These are phyloP conservation scores for Candida khao-thaluensis DNA, from an alignment of 805 yeast genomes.

Conservation along the genomic window DNA sequence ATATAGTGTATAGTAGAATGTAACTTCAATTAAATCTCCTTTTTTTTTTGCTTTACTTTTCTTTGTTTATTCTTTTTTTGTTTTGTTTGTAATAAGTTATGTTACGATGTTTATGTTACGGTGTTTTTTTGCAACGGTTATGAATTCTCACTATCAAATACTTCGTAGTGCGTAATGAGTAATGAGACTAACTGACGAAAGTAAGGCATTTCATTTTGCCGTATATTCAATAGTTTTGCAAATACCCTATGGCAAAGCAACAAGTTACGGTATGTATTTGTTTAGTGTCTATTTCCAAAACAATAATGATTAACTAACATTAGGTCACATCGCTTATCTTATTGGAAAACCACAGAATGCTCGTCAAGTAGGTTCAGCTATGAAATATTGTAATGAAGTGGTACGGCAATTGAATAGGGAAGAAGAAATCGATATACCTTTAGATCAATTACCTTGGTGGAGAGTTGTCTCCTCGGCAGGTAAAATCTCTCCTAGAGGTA, in stretches of 20 bases:
- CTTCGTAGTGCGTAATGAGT: too few species aligned
- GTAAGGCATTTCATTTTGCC: constrained; percentile 56
- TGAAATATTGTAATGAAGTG: constrained; percentile 45
- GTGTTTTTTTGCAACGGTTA: too few species aligned
- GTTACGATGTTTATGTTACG: too few species aligned
- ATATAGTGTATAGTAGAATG: constrained; percentile 12
- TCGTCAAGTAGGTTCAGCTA: constrained; percentile 70
- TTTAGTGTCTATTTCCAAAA: too few species aligned
- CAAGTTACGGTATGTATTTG: constrained; percentile 56
- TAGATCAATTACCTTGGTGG: constrained; percentile 70
- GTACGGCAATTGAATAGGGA: constrained; percentile 25
- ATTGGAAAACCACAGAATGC: constrained; percentile 63
- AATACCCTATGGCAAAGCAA: constrained; percentile 63
- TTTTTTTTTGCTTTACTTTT: too few species aligned
- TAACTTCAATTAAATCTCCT: too few species aligned
- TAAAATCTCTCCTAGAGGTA: constrained; percentile 52
- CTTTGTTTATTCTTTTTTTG: not conserved
- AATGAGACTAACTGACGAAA: constrained; percentile 38
- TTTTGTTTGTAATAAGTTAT: too few species aligned
- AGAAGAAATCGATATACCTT: constrained; percentile 1
- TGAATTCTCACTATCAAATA: not conserved
- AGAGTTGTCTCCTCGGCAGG: constrained; percentile 68
- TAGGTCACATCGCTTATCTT: constrained; percentile 66
- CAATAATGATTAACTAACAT: not conserved
- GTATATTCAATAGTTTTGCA: constrained; percentile 53